Conservation (phyloP, 371 early-diverging fungal species). For the Basidiobolus heterosporus region DNA sequence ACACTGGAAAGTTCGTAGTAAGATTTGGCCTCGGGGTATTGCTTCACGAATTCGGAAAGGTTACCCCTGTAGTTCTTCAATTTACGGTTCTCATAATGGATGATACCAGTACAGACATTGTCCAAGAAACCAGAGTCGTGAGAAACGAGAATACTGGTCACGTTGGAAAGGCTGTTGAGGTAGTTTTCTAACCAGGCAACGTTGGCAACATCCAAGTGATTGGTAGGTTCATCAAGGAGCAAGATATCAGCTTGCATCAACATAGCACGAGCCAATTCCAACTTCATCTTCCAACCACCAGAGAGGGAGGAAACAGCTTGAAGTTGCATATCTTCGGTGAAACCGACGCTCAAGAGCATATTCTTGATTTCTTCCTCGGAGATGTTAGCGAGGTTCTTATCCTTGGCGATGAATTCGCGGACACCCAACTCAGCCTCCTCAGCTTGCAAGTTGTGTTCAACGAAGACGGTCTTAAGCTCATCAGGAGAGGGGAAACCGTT, state of each 20-base stretch:
- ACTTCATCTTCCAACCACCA: conserved; percentile 83
- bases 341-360: conserved; percentile 45
- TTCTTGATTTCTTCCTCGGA: conserved; percentile 28
- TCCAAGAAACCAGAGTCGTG: conserved; percentile 84
- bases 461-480: conserved; percentile 52
- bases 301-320: conserved; percentile 58
- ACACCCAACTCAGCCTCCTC: conserved; percentile 47
- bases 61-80: conserved; percentile 69
- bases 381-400: conserved; percentile 10
- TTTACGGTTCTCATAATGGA: conserved; percentile 62
- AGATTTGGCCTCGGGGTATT: conserved; percentile 55
- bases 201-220: conserved; percentile 75
- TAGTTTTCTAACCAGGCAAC: conserved; percentile 75
- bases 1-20: conserved; percentile 49
- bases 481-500: conserved; percentile 67
- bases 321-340: conserved; percentile 42
- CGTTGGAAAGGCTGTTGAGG: conserved; percentile 44
- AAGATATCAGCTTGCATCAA: conserved; percentile 76
- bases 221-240: conserved; percentile 82
- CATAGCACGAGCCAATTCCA: conserved; percentile 71
- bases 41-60: conserved; percentile 66
- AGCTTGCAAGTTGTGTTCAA: conserved; percentile 66
- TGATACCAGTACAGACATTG: conserved; percentile 66
- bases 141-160: conserved; percentile 74
- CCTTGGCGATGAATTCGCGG: conserved; percentile 36